phyloP scores from a whole-genome alignment of 2,329 filamentous ascomycete genomes.

The Penicillium palitans region DNA sequence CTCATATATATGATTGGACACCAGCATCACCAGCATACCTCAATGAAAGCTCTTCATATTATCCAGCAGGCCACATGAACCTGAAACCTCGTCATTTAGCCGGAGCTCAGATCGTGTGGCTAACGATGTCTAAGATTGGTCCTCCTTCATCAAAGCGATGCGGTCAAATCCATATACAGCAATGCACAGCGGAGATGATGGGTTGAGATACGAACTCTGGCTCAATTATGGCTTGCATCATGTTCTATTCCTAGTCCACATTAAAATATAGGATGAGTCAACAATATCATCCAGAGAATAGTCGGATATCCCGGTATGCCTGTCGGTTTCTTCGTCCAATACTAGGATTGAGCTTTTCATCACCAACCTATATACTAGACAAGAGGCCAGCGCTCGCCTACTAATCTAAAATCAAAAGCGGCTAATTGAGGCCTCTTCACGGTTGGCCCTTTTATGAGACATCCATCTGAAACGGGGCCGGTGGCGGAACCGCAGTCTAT shows the following conservation, averaged over 20 bases:
- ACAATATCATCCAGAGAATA: too few species aligned
- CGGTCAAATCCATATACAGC: conserved; percentile 30
- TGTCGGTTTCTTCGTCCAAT: too few species aligned
- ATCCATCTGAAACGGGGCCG: conserved; percentile 24
- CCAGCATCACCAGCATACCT: too few species aligned
- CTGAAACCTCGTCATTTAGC: background rate
- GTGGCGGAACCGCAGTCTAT: conserved; percentile 27
- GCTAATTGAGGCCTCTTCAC: too few species aligned
- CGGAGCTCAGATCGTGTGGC: background rate
- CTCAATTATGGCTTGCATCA: conserved; percentile 31
- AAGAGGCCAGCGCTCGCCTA: too few species aligned
- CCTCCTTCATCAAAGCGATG: conserved; percentile 27
- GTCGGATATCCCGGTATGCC: too few species aligned
- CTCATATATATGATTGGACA: background rate
- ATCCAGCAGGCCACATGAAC: background rate
- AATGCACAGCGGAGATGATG: conserved; percentile 32
- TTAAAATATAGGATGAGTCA: too few species aligned
- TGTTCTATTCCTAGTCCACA: background rate
- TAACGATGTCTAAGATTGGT: conserved; percentile 4
- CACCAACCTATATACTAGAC: too few species aligned
- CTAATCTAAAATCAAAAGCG: too few species aligned
- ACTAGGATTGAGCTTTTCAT: too few species aligned
- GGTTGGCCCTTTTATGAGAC: conserved; percentile 16
- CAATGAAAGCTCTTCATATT: background rate
- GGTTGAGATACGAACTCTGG: conserved; percentile 29